Percentiles rank a stretch among this genome's conserved stretches.
Conservation (phyloP, 441 rosid species). For the Gossypium schwendimanii region DNA sequence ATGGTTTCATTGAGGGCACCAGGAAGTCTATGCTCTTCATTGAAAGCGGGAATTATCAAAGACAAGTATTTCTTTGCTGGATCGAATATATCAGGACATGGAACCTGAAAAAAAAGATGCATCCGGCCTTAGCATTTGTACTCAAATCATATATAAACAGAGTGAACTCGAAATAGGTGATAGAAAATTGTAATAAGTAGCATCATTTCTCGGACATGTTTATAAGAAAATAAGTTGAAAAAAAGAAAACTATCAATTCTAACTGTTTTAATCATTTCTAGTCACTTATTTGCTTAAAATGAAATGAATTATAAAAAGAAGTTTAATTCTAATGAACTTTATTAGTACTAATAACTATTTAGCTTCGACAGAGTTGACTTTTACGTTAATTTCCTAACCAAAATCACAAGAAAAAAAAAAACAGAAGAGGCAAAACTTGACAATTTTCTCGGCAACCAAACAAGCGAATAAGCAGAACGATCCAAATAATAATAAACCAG, state of each 20-base stretch:
- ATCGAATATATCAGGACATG: slow-evolving; percentile 53
- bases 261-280: background rate
- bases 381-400: background rate
- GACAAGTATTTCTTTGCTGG: slow-evolving; percentile 83
- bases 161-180: background rate
- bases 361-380: background rate
- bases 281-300: background rate
- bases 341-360: background rate
- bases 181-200: background rate
- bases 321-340: background rate
- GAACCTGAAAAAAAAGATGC: slow-evolving; percentile 37
- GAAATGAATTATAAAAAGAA: background rate
- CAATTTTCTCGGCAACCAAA: background rate
- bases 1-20: slow-evolving; percentile 80
- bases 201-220: background rate
- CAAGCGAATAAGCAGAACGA: background rate
- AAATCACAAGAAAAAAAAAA: background rate
- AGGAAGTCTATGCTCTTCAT: slow-evolving; percentile 91
- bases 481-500: background rate
- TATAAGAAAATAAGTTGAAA: background rate
- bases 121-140: background rate
- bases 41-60: slow-evolving; percentile 78
- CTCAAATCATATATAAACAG: background rate
- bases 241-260: background rate
- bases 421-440: background rate